These are phyloP conservation scores for Ophiostoma himal-ulmi DNA, from an alignment of 2,329 filamentous ascomycete species.

Conservation along the genomic window DNA sequence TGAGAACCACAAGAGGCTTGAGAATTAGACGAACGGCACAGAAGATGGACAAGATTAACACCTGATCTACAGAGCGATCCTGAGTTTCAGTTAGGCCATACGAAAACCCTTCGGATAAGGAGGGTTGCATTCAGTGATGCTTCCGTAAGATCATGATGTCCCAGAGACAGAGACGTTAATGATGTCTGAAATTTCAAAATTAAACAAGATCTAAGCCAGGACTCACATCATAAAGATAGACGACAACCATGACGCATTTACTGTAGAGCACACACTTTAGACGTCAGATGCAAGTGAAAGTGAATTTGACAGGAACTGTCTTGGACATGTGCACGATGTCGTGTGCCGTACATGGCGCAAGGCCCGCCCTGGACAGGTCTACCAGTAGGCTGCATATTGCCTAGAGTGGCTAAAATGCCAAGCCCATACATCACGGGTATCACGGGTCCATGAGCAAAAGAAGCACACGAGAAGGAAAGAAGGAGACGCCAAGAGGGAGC, in stretches of 20 bases:
- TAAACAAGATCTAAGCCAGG: background rate
- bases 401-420: conserved; percentile 19
- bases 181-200: background rate
- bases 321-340: conserved; percentile 1
- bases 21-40: background rate
- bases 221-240: background rate
- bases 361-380: background rate
- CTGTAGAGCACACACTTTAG: background rate
- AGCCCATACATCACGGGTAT: conserved; percentile 9
- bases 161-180: background rate
- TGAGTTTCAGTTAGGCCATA: background rate
- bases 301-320: background rate
- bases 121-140: background rate
- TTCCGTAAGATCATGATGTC: background rate
- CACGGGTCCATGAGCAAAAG: background rate
- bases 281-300: background rate
- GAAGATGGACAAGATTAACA: background rate
- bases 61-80: background rate
- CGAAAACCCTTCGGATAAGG: background rate
- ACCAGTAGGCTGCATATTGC: conserved; percentile 10
- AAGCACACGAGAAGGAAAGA: conserved; percentile 2
- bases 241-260: background rate
- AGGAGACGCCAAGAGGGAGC: background rate
- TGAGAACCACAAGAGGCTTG: background rate
- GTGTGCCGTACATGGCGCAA: background rate